These are phyloP conservation scores for Mycena chlorophos DNA, from an alignment of 768 basidiomycete species.

Conservation along the genomic window DNA sequence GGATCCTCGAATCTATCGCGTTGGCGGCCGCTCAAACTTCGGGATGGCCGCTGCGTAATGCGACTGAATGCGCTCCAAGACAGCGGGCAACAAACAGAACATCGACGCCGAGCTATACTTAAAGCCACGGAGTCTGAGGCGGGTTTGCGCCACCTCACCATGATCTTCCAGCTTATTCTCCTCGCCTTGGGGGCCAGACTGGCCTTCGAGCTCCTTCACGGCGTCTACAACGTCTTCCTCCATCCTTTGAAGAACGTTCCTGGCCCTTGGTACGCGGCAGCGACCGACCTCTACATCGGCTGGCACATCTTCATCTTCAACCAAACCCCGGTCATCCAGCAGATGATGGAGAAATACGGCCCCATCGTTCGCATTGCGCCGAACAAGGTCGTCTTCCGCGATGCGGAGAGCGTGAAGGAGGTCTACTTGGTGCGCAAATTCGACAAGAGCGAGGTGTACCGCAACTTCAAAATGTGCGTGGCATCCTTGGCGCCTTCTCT, in stretches of 20 bases:
- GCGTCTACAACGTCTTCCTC: slow-evolving; percentile 36
- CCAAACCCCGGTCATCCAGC: slow-evolving; percentile 66
- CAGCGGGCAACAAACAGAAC: no score
- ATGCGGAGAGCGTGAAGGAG: slow-evolving; percentile 62
- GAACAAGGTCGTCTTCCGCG: slow-evolving; percentile 76
- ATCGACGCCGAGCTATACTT: no score
- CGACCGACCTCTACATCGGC: slow-evolving; percentile 71
- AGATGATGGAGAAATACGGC: slow-evolving; percentile 68
- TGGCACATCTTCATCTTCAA: slow-evolving; percentile 67
- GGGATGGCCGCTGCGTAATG: no score
- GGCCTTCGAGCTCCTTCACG: neutral
- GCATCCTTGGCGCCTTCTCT: neutral
- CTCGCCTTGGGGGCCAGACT: neutral
- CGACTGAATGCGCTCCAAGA: no score
- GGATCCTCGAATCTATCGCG: no score
- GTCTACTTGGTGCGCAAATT: slow-evolving; percentile 77
- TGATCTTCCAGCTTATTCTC: neutral
- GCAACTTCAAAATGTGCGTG: slow-evolving; percentile 73
- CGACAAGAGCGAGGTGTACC: slow-evolving; percentile 75
- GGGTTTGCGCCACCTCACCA: no score
- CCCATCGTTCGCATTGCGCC: slow-evolving; percentile 80
- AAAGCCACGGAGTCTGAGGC: no score
- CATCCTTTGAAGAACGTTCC: slow-evolving; percentile 72
- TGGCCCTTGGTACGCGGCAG: slow-evolving; percentile 69
- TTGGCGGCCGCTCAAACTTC: no score